Evolutionary conservation across 768 basidiomycete genomes (phyloP), one percentile per base, ranked within the genome.

Genomic region (Leccinum aurantiacum): DNA sequence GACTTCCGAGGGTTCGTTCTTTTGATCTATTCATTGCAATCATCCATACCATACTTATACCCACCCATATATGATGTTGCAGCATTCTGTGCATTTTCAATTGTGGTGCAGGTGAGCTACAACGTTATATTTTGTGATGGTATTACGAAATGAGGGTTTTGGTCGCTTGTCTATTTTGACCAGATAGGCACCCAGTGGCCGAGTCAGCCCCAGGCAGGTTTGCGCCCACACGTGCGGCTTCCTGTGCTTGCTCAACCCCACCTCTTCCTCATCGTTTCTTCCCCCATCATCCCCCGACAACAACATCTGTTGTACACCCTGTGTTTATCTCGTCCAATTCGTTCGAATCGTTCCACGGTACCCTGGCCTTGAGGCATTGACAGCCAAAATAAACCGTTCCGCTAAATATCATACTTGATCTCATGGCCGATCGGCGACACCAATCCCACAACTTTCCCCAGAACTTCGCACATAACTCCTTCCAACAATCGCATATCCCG

Each of bases 351-450:
- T 54, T 52, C 58, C 59, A 69, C 68, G 63, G 65, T 66, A 63
- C 59, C 62, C 60, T 64, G 37, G 3, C 37, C 7, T 38, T 8
- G 68, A 68, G 69, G 69, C 70, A 69, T 69, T 59, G 63, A 68
- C 69, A 14, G 57, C 69, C 66, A 63, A 65, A 67, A 49, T 49
- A 25, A 49, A 10, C 17, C 56, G 57, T 57, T 63, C 60, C 46
- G 11, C 55, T 65, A 60, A 62, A 67, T 60, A 57, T 68, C 62
- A 60, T 60, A 63, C 63, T 63, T 65, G 70, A 75, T 74, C 77
- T 75, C 74, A 86, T 86, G 85, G 84, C 86, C 69, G 85, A 87
- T 82, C 83, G 82, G 72, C 69, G 77, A 52, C 68, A 38, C 38
- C 38, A 3, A 38, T 38, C 15, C 17, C 17, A 41, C 17, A 41